Conservation (phyloP, 2,329 filamentous ascomycete species). For the Curvularia hawaiiensis region DNA sequence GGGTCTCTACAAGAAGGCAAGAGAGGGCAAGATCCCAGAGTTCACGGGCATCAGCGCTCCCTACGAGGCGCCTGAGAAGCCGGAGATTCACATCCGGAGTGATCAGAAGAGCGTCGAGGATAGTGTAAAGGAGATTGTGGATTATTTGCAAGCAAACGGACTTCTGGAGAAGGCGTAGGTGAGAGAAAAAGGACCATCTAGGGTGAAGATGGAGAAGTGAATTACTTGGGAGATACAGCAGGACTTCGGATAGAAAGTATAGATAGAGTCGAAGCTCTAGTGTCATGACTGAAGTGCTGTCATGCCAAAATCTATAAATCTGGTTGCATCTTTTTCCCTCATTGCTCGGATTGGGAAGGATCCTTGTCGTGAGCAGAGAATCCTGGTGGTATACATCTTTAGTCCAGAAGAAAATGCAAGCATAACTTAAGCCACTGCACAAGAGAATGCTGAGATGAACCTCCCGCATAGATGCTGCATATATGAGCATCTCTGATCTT, state of each 20-base stretch:
- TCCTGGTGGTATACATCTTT: neutral
- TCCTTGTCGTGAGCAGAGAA: neutral
- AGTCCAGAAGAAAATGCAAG: neutral
- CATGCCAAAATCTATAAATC: neutral
- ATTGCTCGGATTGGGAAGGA: neutral
- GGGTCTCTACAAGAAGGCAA: slow-evolving; percentile 96
- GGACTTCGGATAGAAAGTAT: neutral
- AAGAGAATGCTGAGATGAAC: neutral
- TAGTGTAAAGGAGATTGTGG: slow-evolving; percentile 81
- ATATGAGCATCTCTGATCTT: neutral
- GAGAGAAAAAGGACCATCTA: neutral
- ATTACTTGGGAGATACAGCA: neutral
- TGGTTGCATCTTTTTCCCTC: neutral
- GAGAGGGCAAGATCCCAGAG: slow-evolving; percentile 91
- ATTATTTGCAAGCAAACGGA: slow-evolving; percentile 75
- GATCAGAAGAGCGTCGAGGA: slow-evolving; percentile 85
- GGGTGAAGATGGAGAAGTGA: neutral
- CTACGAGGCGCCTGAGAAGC: slow-evolving; percentile 84
- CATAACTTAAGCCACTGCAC: neutral
- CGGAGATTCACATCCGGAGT: slow-evolving; percentile 87
- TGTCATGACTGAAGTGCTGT: neutral
- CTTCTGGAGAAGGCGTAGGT: slow-evolving; percentile 52
- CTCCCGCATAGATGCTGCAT: neutral
- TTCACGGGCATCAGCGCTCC: slow-evolving; percentile 96
- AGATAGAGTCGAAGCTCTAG: neutral